Evolutionary conservation across 257 asterid species (phyloP).

Genomic region (Gynochthodes officinalis): DNA sequence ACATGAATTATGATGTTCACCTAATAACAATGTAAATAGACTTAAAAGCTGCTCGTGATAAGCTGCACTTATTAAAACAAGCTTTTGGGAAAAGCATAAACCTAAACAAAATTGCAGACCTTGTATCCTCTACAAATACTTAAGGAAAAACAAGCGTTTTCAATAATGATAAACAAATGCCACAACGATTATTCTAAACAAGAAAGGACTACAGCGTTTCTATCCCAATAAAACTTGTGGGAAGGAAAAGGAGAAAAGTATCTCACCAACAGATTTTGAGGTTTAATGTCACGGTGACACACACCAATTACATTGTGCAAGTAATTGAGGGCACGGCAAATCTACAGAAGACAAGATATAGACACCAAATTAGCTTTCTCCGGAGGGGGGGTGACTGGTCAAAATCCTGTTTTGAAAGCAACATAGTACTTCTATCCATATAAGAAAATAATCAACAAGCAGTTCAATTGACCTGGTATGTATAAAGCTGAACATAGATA

Average conservation of each 20-base stretch:
- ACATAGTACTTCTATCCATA: not conserved
- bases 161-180: not conserved
- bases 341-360: conserved; percentile 40
- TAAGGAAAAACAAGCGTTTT: not conserved
- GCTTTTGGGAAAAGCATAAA: not conserved
- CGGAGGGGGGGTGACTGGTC: not conserved
- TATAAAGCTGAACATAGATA: conserved; percentile 65
- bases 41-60: not conserved
- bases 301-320: conserved; percentile 69
- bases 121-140: not conserved
- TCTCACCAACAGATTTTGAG: conserved; percentile 87
- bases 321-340: conserved; percentile 78
- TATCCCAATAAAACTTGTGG: not conserved
- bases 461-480: conserved; percentile 60
- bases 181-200: not conserved
- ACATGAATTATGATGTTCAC: not conserved
- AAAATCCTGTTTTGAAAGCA: not conserved
- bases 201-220: not conserved
- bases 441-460: not conserved
- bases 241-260: not conserved
- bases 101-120: not conserved
- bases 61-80: not conserved
- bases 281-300: conserved; percentile 95
- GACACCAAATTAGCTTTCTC: not conserved
- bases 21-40: not conserved